Evolutionary conservation across 768 basidiomycete species (phyloP).

Genomic region (Leccinum arenicola): DNA sequence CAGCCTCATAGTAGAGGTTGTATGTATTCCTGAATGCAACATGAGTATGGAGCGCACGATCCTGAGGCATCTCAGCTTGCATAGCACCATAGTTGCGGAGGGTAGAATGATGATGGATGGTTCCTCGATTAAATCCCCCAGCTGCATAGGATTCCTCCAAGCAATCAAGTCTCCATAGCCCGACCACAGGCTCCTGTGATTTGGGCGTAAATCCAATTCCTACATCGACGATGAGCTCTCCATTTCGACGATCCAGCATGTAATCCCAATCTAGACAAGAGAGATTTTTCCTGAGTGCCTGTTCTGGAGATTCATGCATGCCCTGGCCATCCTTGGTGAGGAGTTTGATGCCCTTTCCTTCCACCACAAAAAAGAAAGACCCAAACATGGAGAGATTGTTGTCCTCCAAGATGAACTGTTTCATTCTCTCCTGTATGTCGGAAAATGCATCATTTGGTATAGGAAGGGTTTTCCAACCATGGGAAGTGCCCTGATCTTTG

Average conservation of each 20-base stretch:
- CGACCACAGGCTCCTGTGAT: not conserved
- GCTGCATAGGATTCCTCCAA: not conserved
- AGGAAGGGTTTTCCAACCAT: not conserved
- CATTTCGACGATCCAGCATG: constrained; percentile 1
- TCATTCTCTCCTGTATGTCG: not conserved
- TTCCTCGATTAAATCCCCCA: not conserved
- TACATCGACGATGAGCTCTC: constrained; percentile 3
- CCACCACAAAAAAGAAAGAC: constrained; percentile 10
- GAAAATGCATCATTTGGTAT: not conserved
- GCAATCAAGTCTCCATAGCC: not conserved
- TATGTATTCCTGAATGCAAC: constrained; percentile 14
- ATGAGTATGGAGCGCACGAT: constrained; percentile 4
- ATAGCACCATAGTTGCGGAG: not conserved
- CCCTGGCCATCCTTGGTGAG: constrained; percentile 8
- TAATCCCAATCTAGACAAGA: constrained; percentile 6
- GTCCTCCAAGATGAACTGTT: not conserved
- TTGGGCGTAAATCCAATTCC: not conserved
- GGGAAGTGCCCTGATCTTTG: not conserved
- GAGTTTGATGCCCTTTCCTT: constrained; percentile 16
- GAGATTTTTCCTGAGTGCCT: not conserved
- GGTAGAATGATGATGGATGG: not conserved
- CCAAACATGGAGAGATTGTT: not conserved
- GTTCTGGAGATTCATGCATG: not conserved
- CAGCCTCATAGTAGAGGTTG: constrained; percentile 16
- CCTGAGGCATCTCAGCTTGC: constrained; percentile 16